Percentiles rank a stretch among this genome's conserved stretches.
phyloP scores from a whole-genome alignment of 2,329 filamentous ascomycete species.

The Lachnellula subtilissima region DNA sequence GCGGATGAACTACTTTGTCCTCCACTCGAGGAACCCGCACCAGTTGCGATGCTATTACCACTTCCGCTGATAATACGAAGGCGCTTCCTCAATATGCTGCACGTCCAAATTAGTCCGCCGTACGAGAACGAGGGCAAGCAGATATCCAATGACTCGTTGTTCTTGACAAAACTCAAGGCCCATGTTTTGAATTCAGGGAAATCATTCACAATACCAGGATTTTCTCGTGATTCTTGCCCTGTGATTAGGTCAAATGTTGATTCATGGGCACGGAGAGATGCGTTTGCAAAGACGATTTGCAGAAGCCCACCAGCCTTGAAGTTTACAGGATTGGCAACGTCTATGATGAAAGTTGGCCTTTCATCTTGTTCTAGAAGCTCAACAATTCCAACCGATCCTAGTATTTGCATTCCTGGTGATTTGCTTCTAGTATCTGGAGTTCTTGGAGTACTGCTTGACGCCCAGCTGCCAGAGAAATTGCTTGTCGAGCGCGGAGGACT shows the following conservation, averaged over 20 bases:
- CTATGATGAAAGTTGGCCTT: slow-evolving; percentile 71
- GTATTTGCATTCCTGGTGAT: slow-evolving; percentile 46
- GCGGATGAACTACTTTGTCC: slow-evolving; percentile 14
- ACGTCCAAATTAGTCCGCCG: slow-evolving; percentile 64
- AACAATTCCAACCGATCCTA: slow-evolving; percentile 61
- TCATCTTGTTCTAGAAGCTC: slow-evolving; percentile 75
- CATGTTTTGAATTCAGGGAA: slow-evolving; percentile 65
- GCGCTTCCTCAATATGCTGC: slow-evolving; percentile 62
- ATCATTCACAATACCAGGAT: slow-evolving; percentile 39
- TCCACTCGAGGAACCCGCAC: slow-evolving; percentile 17
- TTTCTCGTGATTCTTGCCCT: slow-evolving; percentile 23
- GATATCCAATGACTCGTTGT: slow-evolving; percentile 48
- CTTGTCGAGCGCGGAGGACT: slow-evolving; percentile 46
- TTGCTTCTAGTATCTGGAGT: slow-evolving; percentile 49
- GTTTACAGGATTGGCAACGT: slow-evolving; percentile 56
- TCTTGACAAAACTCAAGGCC: slow-evolving; percentile 53
- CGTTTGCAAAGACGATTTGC: slow-evolving; percentile 64
- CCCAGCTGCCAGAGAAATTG: slow-evolving; percentile 45
- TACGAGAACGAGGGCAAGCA: slow-evolving; percentile 53
- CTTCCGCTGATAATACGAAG: slow-evolving; percentile 64
- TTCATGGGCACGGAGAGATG: slow-evolving; percentile 50
- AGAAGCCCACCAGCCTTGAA: slow-evolving; percentile 47
- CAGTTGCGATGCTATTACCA: slow-evolving; percentile 28
- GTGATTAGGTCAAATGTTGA: slow-evolving; percentile 26
- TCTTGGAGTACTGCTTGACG: slow-evolving; percentile 43